Evolutionary conservation across 805 yeast species (phyloP), one percentile per base, ranked within the genome.

Genomic region (Geotrichum ghanense): DNA sequence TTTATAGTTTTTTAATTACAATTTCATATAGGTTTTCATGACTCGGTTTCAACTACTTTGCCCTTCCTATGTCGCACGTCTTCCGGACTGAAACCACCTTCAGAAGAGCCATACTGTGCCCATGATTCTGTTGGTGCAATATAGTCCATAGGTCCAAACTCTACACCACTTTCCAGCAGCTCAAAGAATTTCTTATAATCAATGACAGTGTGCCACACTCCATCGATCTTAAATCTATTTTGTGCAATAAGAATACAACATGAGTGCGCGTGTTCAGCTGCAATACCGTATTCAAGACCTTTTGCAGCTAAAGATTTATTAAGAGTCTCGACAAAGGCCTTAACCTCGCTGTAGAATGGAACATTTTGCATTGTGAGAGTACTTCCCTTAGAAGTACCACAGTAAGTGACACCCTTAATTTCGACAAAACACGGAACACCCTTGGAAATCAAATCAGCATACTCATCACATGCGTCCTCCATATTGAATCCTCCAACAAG

Each of bases 181-280:
- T 79, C 74, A 57, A 88, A 89, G 61, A 82, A 88, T 50, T 68
- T 77, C 3, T 76, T 74, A 60, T 88, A 89, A 63, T 88, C 83
- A 46, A 88, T 88, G 61, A 88, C 96, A 1, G 97, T 88, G 62
- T 77, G 74, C 97, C 97, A 88, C 53, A 73, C 76, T 26, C 74
- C 81, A 58, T 82, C 64, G 48, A 79, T 78, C 51, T 76, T 70
- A 70, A 87, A 88, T 56, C 79, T 77, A 35, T 69, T 70, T 53
- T 81, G 82, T 0, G 95, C 96, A 55, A 89, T 76, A 53, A 88
- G 69, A 17, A 89, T 82, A 68, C 96, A 89, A 66, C 95, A 89
- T 2, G 95, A 83, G 61, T 88, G 97, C 0, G 95, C 95, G 62
- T 88, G 97, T 63, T 89, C 96, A 0, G 96, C 95, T 9, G 96